Evolutionary conservation across 2,329 filamentous ascomycete species (phyloP), one percentile per base, ranked within the genome.

Genomic region (Chaetomium sp.): DNA sequence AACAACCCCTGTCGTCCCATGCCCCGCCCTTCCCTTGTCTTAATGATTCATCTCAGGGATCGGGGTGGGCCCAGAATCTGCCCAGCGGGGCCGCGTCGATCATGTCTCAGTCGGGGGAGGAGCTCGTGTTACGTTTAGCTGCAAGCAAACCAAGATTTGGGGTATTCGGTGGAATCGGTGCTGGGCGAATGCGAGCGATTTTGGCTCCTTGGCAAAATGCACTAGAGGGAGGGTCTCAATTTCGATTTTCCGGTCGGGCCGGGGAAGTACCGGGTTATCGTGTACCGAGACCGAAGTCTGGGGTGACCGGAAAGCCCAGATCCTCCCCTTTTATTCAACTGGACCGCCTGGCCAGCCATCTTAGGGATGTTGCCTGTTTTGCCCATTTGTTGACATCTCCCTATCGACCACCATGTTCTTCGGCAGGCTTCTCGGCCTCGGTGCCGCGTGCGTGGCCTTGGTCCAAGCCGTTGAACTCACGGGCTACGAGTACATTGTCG

Each of bases 401-500:
- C 31, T 33, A 53, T 19, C 51, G 23, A n/a, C 51, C 8, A 42
- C 19, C 45, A 68, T 68, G 67, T 56, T 65, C 25, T 42, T 67
- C 29, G 51, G 49, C 27, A 60, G 27, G 21, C 54, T 66, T 31
- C 60, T 67, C n/a, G 58, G 57, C 60, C 60, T 70, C 10, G 57
- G 59, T 27, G 63, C 64, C 27, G 59, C 57, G 12, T 70, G 68
- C 12, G 67, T 67, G 29, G 38, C 68, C 9, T 31, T 71, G 4
- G 69, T 65, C 19, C 55, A 57, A 1, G 70, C 74, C 25, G 71
- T 72, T 29, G 63, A 74, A 8, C 71, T 75, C 10, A 70, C 71
- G 2, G 75, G 72, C 21, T 89, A 89, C 71, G 86, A 89, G 66
- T 89, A 87, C 74, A 78, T 89, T 31, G 80, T 89, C 10, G 84